Base-by-base conservation (phyloP, 2,329 filamentous ascomycete genomes). In the Aspergillus sp. region DNA sequence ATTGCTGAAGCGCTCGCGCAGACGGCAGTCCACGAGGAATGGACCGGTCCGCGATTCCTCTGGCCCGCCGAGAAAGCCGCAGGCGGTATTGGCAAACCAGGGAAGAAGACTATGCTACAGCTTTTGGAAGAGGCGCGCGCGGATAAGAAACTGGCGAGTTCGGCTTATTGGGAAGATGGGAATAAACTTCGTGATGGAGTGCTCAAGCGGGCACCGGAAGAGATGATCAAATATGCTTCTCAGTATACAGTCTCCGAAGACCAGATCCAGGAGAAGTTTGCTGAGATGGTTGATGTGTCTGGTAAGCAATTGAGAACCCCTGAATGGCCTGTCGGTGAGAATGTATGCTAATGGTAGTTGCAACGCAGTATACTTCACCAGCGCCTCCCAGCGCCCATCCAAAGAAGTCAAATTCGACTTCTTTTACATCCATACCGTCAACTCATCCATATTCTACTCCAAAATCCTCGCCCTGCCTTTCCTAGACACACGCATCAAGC, bases 1-100 rank as follows among this genome's bases (percentile, higher is more conserved):
- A 76, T 95, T 23, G 88, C 89, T 5, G 81, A 91, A 68, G 89
- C 74, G 1, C 79, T 95, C 15, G 88, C 90, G 0, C 84, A 94
- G 69, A 76, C 85, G 1, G 81, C 85, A 6, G 80, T 89, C 1
- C 88, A 94, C 60, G 70, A 75, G 5, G 69, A 76, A 39, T 77
- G 78, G 65, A 73, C 85, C 1, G 71, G 68, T 4, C 55, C 50
- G 1, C 54, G 65, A 0, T 79, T 84, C 51, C 73, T 93, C 23
- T 52, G 64, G 4, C 57, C 58, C 0, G 59, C 60, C 0, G 70
- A 73, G 49, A 60, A 64, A 42, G 49, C 58, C 38, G 68, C 69
- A 1, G 62, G 60, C 1, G 62, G 60, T 0, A 48, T 61, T 41
- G 67, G 60, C 2, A 59, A 60, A 5, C 51, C 49, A 0, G 63